These are phyloP conservation scores for Arxiozyma slooffiae DNA, from an alignment of 1,139 yeast genomes.

Conservation along the genomic window DNA sequence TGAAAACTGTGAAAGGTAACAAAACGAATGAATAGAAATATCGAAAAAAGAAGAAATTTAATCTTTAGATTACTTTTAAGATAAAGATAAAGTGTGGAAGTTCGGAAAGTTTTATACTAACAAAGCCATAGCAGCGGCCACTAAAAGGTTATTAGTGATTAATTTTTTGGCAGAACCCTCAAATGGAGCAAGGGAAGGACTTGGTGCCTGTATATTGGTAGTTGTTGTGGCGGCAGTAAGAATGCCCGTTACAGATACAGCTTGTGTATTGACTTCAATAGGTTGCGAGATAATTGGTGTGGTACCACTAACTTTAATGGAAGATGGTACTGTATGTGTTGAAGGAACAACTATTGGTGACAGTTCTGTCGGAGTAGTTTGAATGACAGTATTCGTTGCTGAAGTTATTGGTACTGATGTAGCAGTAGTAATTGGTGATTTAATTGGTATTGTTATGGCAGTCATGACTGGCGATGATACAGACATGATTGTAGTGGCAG, in stretches of 20 bases:
- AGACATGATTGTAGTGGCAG: neutral
- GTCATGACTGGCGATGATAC: neutral
- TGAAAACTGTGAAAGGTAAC: neutral
- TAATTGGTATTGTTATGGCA: neutral
- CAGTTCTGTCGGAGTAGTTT: neutral
- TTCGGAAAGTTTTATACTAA: neutral
- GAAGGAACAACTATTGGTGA: neutral
- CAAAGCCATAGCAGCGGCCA: constrained; percentile 2
- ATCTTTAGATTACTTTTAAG: neutral
- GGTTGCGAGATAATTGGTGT: neutral
- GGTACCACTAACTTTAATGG: neutral
- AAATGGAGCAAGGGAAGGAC: neutral
- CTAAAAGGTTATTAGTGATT: neutral
- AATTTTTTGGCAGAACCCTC: constrained; percentile 3
- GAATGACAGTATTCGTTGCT: neutral
- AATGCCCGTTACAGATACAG: neutral
- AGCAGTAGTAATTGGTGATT: neutral
- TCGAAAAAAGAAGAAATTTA: neutral
- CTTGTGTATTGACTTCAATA: neutral
- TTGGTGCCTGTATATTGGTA: neutral
- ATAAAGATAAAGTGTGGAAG: neutral
- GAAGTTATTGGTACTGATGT: neutral
- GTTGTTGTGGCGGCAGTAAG: neutral
- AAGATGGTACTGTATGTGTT: neutral
- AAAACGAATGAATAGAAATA: neutral